Evolutionary conservation across 768 basidiomycete species (phyloP), one percentile per base, ranked within the genome.

Genomic region (Naganishia vaughanmartiniae): DNA sequence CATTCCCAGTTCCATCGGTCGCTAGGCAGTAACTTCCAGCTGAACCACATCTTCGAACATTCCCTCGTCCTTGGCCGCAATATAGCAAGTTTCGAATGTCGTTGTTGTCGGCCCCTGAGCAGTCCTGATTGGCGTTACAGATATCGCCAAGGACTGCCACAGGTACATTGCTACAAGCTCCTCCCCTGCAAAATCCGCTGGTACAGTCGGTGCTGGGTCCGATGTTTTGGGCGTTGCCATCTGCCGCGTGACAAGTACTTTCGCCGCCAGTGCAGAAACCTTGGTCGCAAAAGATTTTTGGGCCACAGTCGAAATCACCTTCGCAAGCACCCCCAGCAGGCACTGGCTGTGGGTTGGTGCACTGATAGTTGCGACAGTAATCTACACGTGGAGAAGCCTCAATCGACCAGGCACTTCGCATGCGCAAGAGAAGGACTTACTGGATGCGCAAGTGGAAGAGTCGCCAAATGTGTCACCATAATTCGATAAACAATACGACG

Each of bases 201-300:
- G 54, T 56, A 11, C 67, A 56, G 34, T 68, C 53, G 53, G 31
- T 30, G 34, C 67, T 54, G 11, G 10, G 12, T 6, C 39, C 54
- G 30, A 63, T 63, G 12, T 17, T 6, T 45, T 45, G 60, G 7
- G 39, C 2, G 39, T 63, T 63, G 39, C 54, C 36, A 24, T 68
- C 67, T 14, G 31, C 31, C 11, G 67, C 53, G 3, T 53, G 14
- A 28, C 67, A 68, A 21, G 28, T 54, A 26, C 15, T 36, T 39
- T 55, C 67, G 12, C 67, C 67, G 12, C 67, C 67, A 0, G 67
- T 46, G 26, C 67, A 68, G 28, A 46, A 24, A 2, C 67, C 67
- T 10, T 11, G 30, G n/a, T 39, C 39, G 24, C 67, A 68, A 26
- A 12, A 31, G 17, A 68, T 33, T 10, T n/a, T n/a, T n/a, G n/a